A percentile compares a stretch with the other conserved stretches of the same genome.
Conservation (phyloP, 1,284 basidiomycete genomes). For the Naganishia albida region DNA sequence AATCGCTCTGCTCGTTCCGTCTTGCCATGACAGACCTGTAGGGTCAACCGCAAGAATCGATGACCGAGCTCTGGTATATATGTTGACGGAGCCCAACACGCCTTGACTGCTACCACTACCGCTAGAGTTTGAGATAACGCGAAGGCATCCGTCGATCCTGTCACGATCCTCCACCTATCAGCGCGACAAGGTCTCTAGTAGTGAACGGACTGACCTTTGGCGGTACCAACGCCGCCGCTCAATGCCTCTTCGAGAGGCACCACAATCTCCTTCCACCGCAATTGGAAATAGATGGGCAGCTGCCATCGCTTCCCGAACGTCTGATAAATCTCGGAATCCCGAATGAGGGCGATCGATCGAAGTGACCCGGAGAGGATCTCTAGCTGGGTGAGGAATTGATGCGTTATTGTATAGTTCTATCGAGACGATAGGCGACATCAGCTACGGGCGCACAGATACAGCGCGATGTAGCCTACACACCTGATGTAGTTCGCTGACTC, state of each 20-base stretch:
- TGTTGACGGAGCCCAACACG: conserved; percentile 81
- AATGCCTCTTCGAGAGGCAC: conserved; percentile 70
- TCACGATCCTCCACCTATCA: conserved; percentile 35
- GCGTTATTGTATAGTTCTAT: conserved; percentile 79
- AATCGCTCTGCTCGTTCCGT: neutral
- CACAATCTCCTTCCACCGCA: conserved; percentile 95
- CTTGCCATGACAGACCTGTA: conserved; percentile 64
- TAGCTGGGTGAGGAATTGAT: conserved; percentile 79
- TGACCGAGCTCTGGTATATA: conserved; percentile 76
- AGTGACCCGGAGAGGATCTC: conserved; percentile 78
- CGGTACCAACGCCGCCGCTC: conserved; percentile 44
- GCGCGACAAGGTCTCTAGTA: neutral
- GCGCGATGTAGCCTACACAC: conserved; percentile 55
- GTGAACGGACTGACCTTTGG: conserved; percentile 31
- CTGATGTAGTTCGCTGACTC: conserved; percentile 84
- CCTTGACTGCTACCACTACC: conserved; percentile 69
- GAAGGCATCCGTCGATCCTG: conserved; percentile 43
- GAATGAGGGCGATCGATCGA: conserved; percentile 68
- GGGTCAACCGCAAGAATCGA: conserved; percentile 81
- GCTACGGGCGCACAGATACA: neutral
- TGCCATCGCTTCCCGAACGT: conserved; percentile 88
- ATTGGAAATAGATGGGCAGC: conserved; percentile 92
- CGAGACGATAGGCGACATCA: neutral
- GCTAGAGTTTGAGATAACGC: conserved; percentile 64
- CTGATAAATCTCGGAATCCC: conserved; percentile 67